Base-by-base conservation (phyloP, 2,329 filamentous ascomycete genomes). In the Periconia macrospinosa region DNA sequence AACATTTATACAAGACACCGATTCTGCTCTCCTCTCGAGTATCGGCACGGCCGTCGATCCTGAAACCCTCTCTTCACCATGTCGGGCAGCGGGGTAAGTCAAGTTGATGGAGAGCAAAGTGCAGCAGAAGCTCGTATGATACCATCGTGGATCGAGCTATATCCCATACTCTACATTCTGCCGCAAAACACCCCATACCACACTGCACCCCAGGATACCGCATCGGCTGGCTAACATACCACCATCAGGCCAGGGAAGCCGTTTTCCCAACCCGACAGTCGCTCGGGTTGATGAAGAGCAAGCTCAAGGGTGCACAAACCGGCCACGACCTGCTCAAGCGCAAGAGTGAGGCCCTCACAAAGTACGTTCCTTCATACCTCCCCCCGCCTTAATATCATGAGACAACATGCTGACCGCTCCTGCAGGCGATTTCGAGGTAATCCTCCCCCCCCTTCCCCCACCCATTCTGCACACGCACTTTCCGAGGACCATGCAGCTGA, bases 231-330 rank as follows among this genome's bases (percentile, higher is more conserved):
- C 49, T 53, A 53, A 60, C 51, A 69, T 60, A 58, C 58, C 56
- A 58, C 60, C 47, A 46, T 50, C 75, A 96, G 92, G 91, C 93
- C 76, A 87, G 94, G 75, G 94, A 99, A 79, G 84, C 92, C 71
- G 93, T 99, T 78, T 99, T 99, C 79, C 91, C 94, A 69, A 99
- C 94, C 73, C 91, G 94, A 70, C 94, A 99, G 82, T 96, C 92
- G 75, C 82, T 99, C 78, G 92, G 92, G 61, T 78, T 95, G 72
- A 99, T 99, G 93, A 97, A 97, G 79, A 86, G 88, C 62, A 99
- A 99, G 83, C 86, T 99, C 72, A 97, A 97, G 82, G 93, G 79
- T 60, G 80, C 80, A 43, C 80, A 82, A 69, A 79, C 86, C 44
- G 94, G 94, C 46, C 93, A 99, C 79, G 96, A 90, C 75, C 81